Conservation (phyloP, 345 rosid genomes). For the Syzygium jambos region DNA sequence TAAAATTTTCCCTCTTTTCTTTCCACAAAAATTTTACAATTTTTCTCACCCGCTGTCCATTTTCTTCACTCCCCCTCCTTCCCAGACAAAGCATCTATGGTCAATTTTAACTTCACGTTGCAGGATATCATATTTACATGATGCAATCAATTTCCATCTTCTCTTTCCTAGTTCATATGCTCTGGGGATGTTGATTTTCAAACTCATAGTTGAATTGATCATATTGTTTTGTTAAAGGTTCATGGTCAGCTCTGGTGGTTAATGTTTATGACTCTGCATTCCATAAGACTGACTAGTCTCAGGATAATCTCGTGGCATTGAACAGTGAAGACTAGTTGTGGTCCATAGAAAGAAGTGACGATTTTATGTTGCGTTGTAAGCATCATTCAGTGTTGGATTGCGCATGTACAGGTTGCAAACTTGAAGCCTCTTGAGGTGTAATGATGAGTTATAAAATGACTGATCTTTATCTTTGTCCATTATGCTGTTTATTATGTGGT, state of each 20-base stretch:
- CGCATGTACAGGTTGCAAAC: neutral
- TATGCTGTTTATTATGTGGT: constrained; percentile 1
- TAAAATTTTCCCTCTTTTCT: neutral
- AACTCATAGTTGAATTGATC: neutral
- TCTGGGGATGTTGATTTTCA: neutral
- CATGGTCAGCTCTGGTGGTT: neutral
- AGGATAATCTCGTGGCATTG: neutral
- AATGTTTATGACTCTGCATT: neutral
- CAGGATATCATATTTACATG: neutral
- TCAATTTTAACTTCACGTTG: neutral
- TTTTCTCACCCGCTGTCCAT: neutral
- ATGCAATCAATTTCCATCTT: neutral
- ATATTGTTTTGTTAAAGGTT: neutral
- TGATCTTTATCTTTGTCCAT: neutral
- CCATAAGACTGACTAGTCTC: neutral
- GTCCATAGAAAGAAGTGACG: neutral
- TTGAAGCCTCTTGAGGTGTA: neutral
- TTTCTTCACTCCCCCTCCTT: neutral
- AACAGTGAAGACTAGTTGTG: neutral
- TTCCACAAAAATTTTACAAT: neutral
- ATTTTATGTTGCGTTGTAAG: neutral
- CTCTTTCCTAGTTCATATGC: neutral
- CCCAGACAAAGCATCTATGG: neutral
- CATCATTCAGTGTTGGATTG: neutral
- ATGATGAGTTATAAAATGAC: neutral